A percentile compares a stretch with the other conserved stretches of the same genome.
Conservation (phyloP, 2,329 filamentous ascomycete species). For the Orbilia javanica region DNA sequence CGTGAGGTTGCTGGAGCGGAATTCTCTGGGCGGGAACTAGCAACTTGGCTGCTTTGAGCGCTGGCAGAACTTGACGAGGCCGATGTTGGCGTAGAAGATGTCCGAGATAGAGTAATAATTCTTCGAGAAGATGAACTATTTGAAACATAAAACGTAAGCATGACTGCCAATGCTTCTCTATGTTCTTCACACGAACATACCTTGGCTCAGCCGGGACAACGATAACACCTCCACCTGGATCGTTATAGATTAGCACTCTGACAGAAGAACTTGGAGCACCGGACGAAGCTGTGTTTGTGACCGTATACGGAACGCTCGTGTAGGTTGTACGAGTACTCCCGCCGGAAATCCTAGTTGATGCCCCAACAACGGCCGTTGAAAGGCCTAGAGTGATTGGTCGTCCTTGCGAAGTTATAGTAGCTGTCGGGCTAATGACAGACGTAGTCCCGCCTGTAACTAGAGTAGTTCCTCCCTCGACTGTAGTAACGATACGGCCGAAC, state of each 20-base stretch:
- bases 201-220: conserved; percentile 55
- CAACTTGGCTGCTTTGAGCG: neutral
- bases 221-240: conserved; percentile 51
- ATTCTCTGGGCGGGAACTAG: neutral
- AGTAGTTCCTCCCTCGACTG: conserved; percentile 38
- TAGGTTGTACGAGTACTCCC: conserved; percentile 38
- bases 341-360: conserved; percentile 31
- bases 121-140: conserved; percentile 44
- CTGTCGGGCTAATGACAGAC: conserved; percentile 41
- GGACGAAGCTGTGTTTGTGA: conserved; percentile 31
- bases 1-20: conserved; percentile 18
- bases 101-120: conserved; percentile 36
- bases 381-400: conserved; percentile 19
- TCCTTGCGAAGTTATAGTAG: conserved; percentile 42
- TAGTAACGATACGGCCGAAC: conserved; percentile 44
- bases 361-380: conserved; percentile 30
- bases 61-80: conserved; percentile 9
- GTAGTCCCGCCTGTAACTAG: conserved; percentile 27
- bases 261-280: conserved; percentile 27
- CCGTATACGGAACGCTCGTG: conserved; percentile 49
- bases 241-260: conserved; percentile 52
- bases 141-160: neutral
- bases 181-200: neutral
- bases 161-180: neutral
- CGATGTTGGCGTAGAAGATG: conserved; percentile 3